Evolutionary conservation across 495 filamentous ascomycete species (phyloP), one percentile per base, ranked within the genome.

Genomic region (Penicillium longicatenatum): DNA sequence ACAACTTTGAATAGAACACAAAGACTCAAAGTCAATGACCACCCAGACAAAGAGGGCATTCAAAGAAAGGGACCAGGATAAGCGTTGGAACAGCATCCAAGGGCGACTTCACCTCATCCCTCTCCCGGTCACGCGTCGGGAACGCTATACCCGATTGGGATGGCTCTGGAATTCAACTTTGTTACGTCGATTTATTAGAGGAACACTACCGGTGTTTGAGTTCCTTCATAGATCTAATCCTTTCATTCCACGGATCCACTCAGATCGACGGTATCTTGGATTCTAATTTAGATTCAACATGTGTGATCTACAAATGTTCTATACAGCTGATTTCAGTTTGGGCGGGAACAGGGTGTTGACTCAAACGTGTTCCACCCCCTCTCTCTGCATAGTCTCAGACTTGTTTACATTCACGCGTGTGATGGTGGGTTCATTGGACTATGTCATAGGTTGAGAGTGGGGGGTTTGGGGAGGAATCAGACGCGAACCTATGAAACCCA

Each of bases 41-140:
- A 37, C 24, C 44, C 26, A 50, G 56, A 68, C 50, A 63, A 59
- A 62, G 60, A 62, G 52, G 54, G 58, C 61, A 64, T 64, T 63
- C 53, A 63, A 58, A 62, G 50, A 64, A 43, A 35, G 31, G 31
- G 45, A 55, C 45, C 47, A 48, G 52, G 26, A 45, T 55, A 61
- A 50, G 60, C 64, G 24, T 43, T 51, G 52, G 50, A 54, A 58
- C 48, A 44, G 63, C 35, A 56, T 55, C 65, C 64, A 71, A 71
- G 70, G 69, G 66, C 66, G 62, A 61, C 59, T 67, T 70, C 69
- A 68, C 67, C 21, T 58, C 64, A 60, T 63, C 65, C 57, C 57
- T 69, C 54, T 62, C 60, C 56, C 43, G 59, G 72, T 78, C 75
- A 78, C 75, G 75, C 75, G 75, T 77, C 75, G 71, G 73, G 47